Evolutionary conservation across 208 protist species (phyloP).

Genomic region (Trypanosoma brucei): DNA sequence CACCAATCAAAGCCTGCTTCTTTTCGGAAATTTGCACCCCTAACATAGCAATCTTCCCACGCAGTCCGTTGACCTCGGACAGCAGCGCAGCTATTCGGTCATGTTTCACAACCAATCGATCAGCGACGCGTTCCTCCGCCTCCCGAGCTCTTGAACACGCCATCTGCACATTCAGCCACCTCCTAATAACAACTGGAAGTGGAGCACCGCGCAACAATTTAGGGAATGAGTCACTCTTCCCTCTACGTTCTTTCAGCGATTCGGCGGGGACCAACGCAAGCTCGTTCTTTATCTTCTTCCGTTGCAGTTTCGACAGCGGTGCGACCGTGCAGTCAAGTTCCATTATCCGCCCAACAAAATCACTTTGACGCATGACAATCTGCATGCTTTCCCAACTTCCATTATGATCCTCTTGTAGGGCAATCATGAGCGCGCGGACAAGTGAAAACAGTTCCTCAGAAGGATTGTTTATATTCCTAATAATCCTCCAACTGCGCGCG

Average conservation of each 20-base stretch:
- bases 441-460: slow-evolving; percentile 27
- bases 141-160: slow-evolving; percentile 50
- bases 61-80: slow-evolving; percentile 73
- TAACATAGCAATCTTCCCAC: slow-evolving; percentile 48
- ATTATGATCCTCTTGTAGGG: slow-evolving; percentile 61
- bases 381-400: slow-evolving; percentile 53
- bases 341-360: slow-evolving; percentile 62
- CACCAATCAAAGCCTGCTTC: slow-evolving; percentile 44
- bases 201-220: background rate
- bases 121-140: slow-evolving; percentile 43
- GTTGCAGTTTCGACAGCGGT: slow-evolving; percentile 48
- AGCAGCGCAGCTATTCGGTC: slow-evolving; percentile 65
- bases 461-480: slow-evolving; percentile 29
- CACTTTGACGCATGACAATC: slow-evolving; percentile 37
- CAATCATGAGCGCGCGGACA: slow-evolving; percentile 54
- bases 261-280: slow-evolving; percentile 6
- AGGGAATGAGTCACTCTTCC: slow-evolving; percentile 8
- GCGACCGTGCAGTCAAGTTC: slow-evolving; percentile 62
- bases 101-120: slow-evolving; percentile 61
- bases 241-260: slow-evolving; percentile 10
- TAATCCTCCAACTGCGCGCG: slow-evolving; percentile 46
- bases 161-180: slow-evolving; percentile 67
- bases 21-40: slow-evolving; percentile 57
- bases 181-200: slow-evolving; percentile 34
- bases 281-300: slow-evolving; percentile 38